Conservation (phyloP, 768 basidiomycete genomes). For the Kwoniella newhampshirensis region DNA sequence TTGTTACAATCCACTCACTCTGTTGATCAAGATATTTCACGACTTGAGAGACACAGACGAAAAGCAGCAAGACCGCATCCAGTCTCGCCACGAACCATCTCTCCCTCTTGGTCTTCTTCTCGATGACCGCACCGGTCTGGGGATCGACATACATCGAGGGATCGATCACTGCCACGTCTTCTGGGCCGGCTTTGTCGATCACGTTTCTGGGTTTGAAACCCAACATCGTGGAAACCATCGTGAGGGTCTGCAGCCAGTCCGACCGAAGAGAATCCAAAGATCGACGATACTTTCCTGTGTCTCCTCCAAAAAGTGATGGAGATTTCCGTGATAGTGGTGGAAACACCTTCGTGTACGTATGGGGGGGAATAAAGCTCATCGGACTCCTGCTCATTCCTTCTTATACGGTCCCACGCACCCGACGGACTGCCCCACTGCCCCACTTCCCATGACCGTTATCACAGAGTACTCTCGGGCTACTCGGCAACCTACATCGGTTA, state of each 20-base stretch:
- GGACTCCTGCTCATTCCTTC: no score
- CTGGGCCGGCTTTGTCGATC: neutral
- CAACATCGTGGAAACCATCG: slow-evolving; percentile 19
- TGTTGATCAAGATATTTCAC: slow-evolving; percentile 43
- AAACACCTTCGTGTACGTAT: no score
- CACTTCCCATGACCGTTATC: no score
- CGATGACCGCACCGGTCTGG: slow-evolving; percentile 31
- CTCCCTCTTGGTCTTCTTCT: slow-evolving; percentile 29
- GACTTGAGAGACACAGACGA: slow-evolving; percentile 30
- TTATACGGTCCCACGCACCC: no score
- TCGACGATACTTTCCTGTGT: no score
- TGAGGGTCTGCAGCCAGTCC: neutral
- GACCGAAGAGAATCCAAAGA: no score
- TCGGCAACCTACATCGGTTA: no score
- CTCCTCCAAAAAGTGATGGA: no score
- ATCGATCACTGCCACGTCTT: slow-evolving; percentile 19
- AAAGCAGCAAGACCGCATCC: slow-evolving; percentile 36
- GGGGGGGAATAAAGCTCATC: no score
- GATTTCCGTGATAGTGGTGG: no score
- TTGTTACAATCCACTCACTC: slow-evolving; percentile 12
- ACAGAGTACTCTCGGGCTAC: no score
- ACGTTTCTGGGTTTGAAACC: slow-evolving; percentile 15
- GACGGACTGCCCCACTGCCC: no score
- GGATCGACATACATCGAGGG: slow-evolving; percentile 24
- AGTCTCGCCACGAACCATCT: slow-evolving; percentile 31